These are phyloP conservation scores for Lentinula aciculospora DNA, from an alignment of 768 basidiomycete genomes.

Conservation along the genomic window DNA sequence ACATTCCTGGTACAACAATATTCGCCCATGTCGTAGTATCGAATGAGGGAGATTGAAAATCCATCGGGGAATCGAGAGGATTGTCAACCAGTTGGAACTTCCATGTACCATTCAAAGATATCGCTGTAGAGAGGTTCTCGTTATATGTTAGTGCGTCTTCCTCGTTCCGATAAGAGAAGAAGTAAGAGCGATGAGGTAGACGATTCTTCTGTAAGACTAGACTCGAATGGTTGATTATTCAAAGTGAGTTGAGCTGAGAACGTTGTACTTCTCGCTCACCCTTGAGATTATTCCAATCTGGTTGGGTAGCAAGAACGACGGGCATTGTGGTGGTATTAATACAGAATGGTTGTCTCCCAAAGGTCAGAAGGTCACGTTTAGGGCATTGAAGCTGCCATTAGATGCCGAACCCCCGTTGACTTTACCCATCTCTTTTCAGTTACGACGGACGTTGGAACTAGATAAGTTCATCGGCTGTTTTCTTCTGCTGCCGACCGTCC, in stretches of 20 bases:
- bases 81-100: conserved; percentile 1
- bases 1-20: conserved; percentile 9
- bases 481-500: too few relatives aligned
- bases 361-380: too few relatives aligned
- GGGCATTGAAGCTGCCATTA: too few relatives aligned
- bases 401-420: too few relatives aligned
- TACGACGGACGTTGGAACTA: too few relatives aligned
- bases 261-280: background rate
- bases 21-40: conserved; percentile 3
- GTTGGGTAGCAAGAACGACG: background rate
- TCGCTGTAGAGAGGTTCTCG: background rate
- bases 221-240: background rate
- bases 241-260: background rate
- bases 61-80: conserved; percentile 2
- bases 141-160: conserved; percentile 3
- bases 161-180: background rate
- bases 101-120: conserved; percentile 10
- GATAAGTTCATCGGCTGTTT: too few relatives aligned
- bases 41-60: background rate
- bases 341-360: too few relatives aligned
- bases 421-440: too few relatives aligned
- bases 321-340: background rate
- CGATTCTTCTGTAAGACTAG: conserved; percentile 4
- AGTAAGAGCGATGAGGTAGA: conserved; percentile 6
- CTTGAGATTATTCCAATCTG: conserved; percentile 9